A percentile compares a stretch with the other conserved stretches of the same genome.
phyloP scores from a whole-genome alignment of 2,329 filamentous ascomycete species.

The Aspergillus intermedius region DNA sequence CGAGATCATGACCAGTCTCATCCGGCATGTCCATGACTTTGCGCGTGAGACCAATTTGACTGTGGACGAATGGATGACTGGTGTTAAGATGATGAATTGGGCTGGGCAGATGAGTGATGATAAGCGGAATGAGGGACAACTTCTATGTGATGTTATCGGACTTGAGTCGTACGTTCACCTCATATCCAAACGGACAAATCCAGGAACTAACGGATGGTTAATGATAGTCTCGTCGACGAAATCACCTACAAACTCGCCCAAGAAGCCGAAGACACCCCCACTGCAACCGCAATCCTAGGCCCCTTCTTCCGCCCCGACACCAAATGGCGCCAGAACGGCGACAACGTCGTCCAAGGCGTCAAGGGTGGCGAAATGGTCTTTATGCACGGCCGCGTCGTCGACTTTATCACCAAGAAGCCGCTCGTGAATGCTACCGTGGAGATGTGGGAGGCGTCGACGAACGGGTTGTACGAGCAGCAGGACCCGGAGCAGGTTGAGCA shows the following conservation, averaged over 20 bases:
- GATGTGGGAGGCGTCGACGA: conserved; percentile 74
- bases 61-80: conserved; percentile 53
- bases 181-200: not conserved
- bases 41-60: conserved; percentile 54
- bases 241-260: conserved; percentile 64
- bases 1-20: conserved; percentile 51
- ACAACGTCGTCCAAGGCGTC: conserved; percentile 52
- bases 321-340: conserved; percentile 63
- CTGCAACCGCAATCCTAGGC: conserved; percentile 72
- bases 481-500: conserved; percentile 63
- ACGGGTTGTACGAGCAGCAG: conserved; percentile 67
- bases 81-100: conserved; percentile 54
- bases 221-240: conserved; percentile 62
- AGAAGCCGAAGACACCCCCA: conserved; percentile 50
- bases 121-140: conserved; percentile 57
- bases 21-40: conserved; percentile 54
- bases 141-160: conserved; percentile 53
- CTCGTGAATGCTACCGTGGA: conserved; percentile 63
- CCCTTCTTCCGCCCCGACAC: conserved; percentile 76
- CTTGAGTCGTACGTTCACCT: conserved; percentile 45
- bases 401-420: conserved; percentile 56
- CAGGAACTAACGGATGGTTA: not conserved
- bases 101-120: conserved; percentile 58
- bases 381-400: conserved; percentile 58
- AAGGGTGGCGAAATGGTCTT: conserved; percentile 50